Conservation (phyloP, 352 stramenopile species). For the Phytopythium helicoides region DNA sequence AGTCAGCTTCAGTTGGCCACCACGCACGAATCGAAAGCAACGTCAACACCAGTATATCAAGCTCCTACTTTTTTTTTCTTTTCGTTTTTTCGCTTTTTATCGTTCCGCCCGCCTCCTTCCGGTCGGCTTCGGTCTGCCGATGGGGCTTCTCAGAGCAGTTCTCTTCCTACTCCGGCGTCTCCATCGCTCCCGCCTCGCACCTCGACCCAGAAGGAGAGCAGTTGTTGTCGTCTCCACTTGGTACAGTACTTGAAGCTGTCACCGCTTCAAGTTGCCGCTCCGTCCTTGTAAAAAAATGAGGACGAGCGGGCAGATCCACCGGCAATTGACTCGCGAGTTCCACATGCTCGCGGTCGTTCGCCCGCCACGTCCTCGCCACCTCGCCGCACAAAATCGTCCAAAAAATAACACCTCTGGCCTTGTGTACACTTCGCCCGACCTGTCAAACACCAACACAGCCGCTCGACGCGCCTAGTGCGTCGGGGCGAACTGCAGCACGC, state of each 20-base stretch:
- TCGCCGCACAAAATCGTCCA: slow-evolving; percentile 17
- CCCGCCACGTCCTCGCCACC: slow-evolving; percentile 6
- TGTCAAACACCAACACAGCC: neutral
- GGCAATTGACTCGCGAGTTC: slow-evolving; percentile 31
- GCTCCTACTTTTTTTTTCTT: slow-evolving; percentile 23
- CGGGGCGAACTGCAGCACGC: slow-evolving; percentile 55
- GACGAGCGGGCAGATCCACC: slow-evolving; percentile 8
- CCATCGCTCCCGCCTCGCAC: neutral
- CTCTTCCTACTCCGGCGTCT: slow-evolving; percentile 1
- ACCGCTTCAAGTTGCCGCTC: no score
- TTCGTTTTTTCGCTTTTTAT: no score
- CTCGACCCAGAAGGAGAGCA: neutral
- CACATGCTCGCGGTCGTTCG: slow-evolving; percentile 26
- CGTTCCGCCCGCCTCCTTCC: neutral
- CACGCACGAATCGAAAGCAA: no score
- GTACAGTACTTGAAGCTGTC: no score
- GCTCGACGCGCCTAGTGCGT: slow-evolving; percentile 35
- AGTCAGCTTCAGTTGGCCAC: no score
- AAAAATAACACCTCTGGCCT: slow-evolving; percentile 22
- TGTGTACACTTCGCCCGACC: neutral
- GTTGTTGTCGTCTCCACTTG: no score
- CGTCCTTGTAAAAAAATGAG: slow-evolving; percentile 31
- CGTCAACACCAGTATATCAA: no score
- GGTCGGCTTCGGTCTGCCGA: no score
- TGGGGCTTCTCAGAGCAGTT: neutral